Base-by-base conservation (phyloP, 2,329 filamentous ascomycete species). In the Samsoniella hepiali region DNA sequence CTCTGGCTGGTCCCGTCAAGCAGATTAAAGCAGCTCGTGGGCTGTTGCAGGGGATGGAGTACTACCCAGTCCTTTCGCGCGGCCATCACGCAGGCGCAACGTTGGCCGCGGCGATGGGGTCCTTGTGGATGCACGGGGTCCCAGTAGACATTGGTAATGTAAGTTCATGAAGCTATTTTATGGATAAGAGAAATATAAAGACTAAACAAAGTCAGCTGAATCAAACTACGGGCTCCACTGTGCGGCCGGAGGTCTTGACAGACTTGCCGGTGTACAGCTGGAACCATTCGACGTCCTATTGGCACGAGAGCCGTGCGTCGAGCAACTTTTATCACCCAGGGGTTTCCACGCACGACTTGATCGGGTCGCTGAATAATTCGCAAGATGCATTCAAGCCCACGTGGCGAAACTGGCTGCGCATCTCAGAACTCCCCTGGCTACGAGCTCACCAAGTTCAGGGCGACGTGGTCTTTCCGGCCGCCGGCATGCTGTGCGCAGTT, bases 371-470 rank as follows among this genome's bases (percentile, higher is more conserved):
- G 22, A 27, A 49, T 27, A 22, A 49, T 10, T 27, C n/a, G 2
- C 11, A 49, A 6, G 11, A 49, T 29, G 7, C 45, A 6, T 27
- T 49, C n/a, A 10, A 49, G 45, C 45, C 45, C 2, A 10, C 13
- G 2, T 49, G 45, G 45, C 8, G 11, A 22, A 49, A 49, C 5
- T 49, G 11, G 3, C 45, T 49, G 6, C 8, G 80, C 6, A 61
- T 81, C 5, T 73, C 74, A 0, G 81, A 84, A 68, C 79, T 81
- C 54, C 79, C 81, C 0, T 85, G 82, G 82, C 73, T 84, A 9
- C 71, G 74, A 55, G 80, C 84, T 63, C 82, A 85, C 63, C 76
- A 79, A 27, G 75, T 84, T 8, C 80, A 82, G 63, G 79, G 78
- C 65, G 78, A 78, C 1, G 77, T 79, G 36, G 70, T 84, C 17